These are phyloP conservation scores for Halenospora varia DNA, from an alignment of 495 filamentous ascomycete species.

Conservation along the genomic window DNA sequence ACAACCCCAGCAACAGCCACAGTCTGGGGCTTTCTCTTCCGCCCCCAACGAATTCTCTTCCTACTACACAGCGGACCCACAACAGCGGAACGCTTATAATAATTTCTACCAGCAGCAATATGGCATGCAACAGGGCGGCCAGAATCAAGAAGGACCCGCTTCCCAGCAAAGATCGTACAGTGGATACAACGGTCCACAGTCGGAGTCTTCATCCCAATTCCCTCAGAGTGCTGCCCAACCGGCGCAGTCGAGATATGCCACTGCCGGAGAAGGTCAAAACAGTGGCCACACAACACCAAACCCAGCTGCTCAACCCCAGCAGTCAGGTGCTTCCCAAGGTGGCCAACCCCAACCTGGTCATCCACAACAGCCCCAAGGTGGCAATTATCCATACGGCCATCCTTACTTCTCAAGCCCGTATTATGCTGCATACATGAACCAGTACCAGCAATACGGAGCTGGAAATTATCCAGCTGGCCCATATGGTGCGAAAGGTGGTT, in stretches of 20 bases:
- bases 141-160: conserved; percentile 66
- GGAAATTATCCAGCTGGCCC: conserved; percentile 63
- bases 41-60: conserved; percentile 77
- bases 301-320: conserved; percentile 63
- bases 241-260: conserved; percentile 63
- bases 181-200: conserved; percentile 70
- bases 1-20: conserved; percentile 57
- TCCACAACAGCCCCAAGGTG: conserved; percentile 55
- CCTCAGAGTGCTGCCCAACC: conserved; percentile 63
- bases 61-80: conserved; percentile 76
- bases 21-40: conserved; percentile 61
- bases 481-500: conserved; percentile 68
- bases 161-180: conserved; percentile 67
- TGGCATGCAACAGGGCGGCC: conserved; percentile 58
- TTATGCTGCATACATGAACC: conserved; percentile 75
- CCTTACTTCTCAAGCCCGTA: conserved; percentile 82
- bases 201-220: conserved; percentile 72
- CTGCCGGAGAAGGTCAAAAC: conserved; percentile 66
- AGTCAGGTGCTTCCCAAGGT: conserved; percentile 37
- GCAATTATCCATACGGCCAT: conserved; percentile 68
- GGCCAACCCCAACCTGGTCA: conserved; percentile 51
- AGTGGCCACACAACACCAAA: conserved; percentile 89
- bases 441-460: conserved; percentile 63
- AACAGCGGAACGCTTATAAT: conserved; percentile 71
- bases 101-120: conserved; percentile 75